Evolutionary conservation across 805 yeast species (phyloP).

Genomic region (Cyberlindnera saturnus): DNA sequence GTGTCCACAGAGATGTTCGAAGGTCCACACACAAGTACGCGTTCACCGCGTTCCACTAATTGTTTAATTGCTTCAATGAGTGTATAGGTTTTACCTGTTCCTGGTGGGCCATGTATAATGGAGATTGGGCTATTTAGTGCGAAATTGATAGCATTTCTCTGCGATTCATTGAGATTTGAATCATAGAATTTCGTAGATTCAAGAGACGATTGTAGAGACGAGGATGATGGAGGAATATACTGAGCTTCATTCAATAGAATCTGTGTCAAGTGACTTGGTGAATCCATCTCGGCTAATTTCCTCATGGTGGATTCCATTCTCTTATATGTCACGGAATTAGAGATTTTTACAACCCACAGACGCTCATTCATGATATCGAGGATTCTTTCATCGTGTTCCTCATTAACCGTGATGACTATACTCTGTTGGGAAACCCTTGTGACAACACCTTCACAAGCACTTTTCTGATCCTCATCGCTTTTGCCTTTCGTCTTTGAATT

Average conservation of each 20-base stretch:
- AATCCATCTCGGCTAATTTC: conserved; percentile 42
- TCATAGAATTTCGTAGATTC: conserved; percentile 33
- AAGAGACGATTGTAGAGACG: conserved; percentile 1
- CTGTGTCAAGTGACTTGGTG: conserved; percentile 4
- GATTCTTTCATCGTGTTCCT: conserved; percentile 44
- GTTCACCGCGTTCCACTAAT: conserved; percentile 47
- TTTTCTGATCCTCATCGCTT: conserved; percentile 15
- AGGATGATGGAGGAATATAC: conserved; percentile 26
- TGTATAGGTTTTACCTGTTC: conserved; percentile 80
- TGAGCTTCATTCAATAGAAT: conserved; percentile 19
- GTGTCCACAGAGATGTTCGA: conserved; percentile 92
- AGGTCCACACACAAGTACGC: conserved; percentile 88
- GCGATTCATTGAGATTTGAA: conserved; percentile 46
- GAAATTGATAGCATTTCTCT: conserved; percentile 63
- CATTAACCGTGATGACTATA: conserved; percentile 58
- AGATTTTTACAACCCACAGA: conserved; percentile 52
- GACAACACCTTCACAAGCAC: conserved; percentile 57
- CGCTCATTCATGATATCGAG: conserved; percentile 38
- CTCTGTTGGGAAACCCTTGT: conserved; percentile 41
- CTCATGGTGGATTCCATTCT: conserved; percentile 76
- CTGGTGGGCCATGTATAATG: conserved; percentile 74
- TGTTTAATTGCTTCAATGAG: conserved; percentile 77
- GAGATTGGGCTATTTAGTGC: conserved; percentile 54
- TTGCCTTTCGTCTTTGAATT: conserved; percentile 11
- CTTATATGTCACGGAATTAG: conserved; percentile 67